Percentiles rank a stretch among this genome's conserved stretches.
Evolutionary conservation across 345 rosid species (phyloP).

Genomic region (Carallia pectinifolia): DNA sequence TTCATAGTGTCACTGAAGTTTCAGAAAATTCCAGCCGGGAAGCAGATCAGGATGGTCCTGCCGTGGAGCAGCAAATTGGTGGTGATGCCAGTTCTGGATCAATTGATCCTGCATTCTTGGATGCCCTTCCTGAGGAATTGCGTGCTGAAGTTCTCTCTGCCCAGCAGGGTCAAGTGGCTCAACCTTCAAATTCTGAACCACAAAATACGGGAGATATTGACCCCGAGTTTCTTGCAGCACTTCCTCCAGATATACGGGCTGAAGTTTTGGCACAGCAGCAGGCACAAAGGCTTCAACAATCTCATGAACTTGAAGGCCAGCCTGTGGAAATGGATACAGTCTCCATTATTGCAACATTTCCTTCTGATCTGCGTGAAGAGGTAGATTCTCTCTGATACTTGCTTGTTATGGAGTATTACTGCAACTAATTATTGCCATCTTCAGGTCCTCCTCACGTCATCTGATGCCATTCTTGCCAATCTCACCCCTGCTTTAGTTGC

Average conservation of each 20-base stretch:
- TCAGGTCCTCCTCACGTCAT: constrained; percentile 91
- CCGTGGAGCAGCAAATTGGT: constrained; percentile 60
- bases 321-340: constrained; percentile 99
- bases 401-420: constrained; percentile 9
- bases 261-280: constrained; percentile 95
- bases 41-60: constrained; percentile 71
- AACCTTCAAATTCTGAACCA: constrained; percentile 66
- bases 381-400: constrained; percentile 29
- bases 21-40: constrained; percentile 85
- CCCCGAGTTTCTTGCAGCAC: constrained; percentile 98
- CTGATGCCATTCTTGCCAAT: constrained; percentile 95
- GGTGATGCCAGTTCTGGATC: constrained; percentile 67
- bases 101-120: constrained; percentile 95
- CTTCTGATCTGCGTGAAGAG: constrained; percentile 96
- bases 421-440: constrained; percentile 3
- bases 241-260: constrained; percentile 92
- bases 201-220: constrained; percentile 84
- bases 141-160: constrained; percentile 97
- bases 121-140: constrained; percentile 95
- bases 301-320: constrained; percentile 98
- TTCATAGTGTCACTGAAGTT: constrained; percentile 89
- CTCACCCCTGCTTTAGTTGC: constrained; percentile 97
- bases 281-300: constrained; percentile 85
- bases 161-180: constrained; percentile 77
- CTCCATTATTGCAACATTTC: constrained; percentile 95